phyloP scores from a whole-genome alignment of 345 rosid genomes.

The Hypericum androsaemum region DNA sequence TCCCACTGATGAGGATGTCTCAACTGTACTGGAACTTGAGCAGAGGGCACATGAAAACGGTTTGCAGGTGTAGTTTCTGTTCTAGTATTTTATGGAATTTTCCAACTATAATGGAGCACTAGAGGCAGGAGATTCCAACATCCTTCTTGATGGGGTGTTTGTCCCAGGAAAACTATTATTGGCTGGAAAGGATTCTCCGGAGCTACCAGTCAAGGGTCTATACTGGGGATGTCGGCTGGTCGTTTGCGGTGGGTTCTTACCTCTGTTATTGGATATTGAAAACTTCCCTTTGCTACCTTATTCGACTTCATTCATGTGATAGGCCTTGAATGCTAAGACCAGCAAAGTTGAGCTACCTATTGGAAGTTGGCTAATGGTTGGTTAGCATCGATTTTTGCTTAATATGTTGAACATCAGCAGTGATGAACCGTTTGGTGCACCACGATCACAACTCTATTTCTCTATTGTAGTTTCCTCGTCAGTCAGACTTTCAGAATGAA shows the following conservation, averaged over 20 bases:
- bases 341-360: too few relatives aligned
- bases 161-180: slow-evolving; percentile 45
- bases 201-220: slow-evolving; percentile 79
- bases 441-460: too few relatives aligned
- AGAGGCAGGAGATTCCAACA: not conserved
- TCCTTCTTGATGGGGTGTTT: slow-evolving; percentile 3
- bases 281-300: too few relatives aligned
- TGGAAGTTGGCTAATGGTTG: too few relatives aligned
- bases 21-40: slow-evolving; percentile 75
- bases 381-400: too few relatives aligned
- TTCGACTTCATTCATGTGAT: too few relatives aligned
- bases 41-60: slow-evolving; percentile 94
- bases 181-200: slow-evolving; percentile 54
- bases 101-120: too few relatives aligned
- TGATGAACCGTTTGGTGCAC: too few relatives aligned
- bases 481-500: too few relatives aligned
- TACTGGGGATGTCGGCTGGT: slow-evolving; percentile 45
- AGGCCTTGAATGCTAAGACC: too few relatives aligned
- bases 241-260: slow-evolving; percentile 46
- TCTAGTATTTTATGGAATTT: not conserved
- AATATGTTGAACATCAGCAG: too few relatives aligned
- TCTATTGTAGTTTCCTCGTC: too few relatives aligned
- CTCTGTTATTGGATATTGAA: slow-evolving; percentile 2
- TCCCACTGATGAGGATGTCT: slow-evolving; percentile 59
- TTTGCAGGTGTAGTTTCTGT: slow-evolving; percentile 48